These are phyloP conservation scores for Gaertneriomyces sp. DNA, from an alignment of 192 early-diverging fungal genomes.

Conservation along the genomic window DNA sequence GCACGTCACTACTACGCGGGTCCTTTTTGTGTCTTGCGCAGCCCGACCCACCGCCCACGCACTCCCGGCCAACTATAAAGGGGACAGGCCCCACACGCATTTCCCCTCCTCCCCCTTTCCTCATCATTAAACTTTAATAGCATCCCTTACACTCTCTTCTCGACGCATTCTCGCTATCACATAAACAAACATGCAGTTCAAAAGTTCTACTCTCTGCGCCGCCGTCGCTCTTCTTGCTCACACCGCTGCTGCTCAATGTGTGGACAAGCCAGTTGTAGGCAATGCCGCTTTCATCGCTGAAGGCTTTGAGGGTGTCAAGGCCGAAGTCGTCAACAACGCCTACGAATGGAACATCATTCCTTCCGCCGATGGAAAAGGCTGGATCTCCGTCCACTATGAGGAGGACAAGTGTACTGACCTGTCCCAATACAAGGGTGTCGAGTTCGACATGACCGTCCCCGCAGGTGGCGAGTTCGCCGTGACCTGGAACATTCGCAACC, in stretches of 20 bases:
- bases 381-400: constrained; percentile 24
- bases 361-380: constrained; percentile 4
- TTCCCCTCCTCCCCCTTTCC: no score
- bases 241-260: constrained; percentile 5
- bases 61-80: no score
- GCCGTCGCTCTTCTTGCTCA: background rate
- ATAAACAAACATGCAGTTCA: background rate
- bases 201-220: background rate
- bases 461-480: constrained; percentile 17
- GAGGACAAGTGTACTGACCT: constrained; percentile 16
- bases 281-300: constrained; percentile 5
- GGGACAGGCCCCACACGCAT: no score
- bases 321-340: background rate
- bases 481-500: constrained; percentile 13
- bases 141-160: no score
- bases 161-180: background rate
- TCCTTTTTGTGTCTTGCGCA: no score
- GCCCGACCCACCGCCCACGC: no score
- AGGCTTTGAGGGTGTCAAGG: constrained; percentile 2
- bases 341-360: constrained; percentile 4
- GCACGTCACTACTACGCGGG: no score
- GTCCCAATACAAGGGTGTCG: constrained; percentile 10
- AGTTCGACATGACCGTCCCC: constrained; percentile 13
- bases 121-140: no score
- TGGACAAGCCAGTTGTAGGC: background rate